These are phyloP conservation scores for Acanthamoeba royreba DNA, from an alignment of 208 protist species.

Conservation along the genomic window DNA sequence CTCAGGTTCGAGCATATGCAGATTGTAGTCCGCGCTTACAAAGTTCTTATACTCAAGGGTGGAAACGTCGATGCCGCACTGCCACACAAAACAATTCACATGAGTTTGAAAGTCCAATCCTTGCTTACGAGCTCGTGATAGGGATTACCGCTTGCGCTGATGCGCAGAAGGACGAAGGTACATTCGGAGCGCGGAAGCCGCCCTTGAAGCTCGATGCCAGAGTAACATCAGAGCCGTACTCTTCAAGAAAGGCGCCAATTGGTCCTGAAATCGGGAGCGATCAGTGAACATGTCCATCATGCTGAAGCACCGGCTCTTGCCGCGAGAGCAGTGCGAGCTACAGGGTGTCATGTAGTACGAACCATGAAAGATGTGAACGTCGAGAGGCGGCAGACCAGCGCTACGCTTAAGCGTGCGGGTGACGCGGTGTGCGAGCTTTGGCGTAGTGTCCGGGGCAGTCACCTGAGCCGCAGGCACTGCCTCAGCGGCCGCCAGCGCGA, in stretches of 20 bases:
- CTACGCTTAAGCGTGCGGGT: not conserved
- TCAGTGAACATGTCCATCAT: not conserved
- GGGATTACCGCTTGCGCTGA: not conserved
- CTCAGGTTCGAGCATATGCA: not conserved
- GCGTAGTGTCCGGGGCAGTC: not conserved
- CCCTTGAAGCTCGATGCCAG: conserved; percentile 6
- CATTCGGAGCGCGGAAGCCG: not conserved
- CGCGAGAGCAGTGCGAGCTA: not conserved
- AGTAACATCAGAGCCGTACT: not conserved
- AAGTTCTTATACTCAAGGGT: not conserved
- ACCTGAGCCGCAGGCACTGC: not conserved
- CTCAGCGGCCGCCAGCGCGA: not conserved
- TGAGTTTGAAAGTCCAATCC: no score
- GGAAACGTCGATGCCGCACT: not conserved
- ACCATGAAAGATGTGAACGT: not conserved
- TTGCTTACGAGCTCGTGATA: no score
- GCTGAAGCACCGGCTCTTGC: not conserved
- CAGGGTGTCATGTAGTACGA: no score
- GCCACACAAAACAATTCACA: not conserved
- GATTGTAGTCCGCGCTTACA: not conserved
- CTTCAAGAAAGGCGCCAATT: not conserved
- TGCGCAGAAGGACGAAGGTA: not conserved
- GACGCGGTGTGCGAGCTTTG: not conserved
- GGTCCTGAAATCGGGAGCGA: not conserved
- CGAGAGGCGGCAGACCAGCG: not conserved